phyloP scores from a whole-genome alignment of 345 rosid genomes.

The Populus tremula region DNA sequence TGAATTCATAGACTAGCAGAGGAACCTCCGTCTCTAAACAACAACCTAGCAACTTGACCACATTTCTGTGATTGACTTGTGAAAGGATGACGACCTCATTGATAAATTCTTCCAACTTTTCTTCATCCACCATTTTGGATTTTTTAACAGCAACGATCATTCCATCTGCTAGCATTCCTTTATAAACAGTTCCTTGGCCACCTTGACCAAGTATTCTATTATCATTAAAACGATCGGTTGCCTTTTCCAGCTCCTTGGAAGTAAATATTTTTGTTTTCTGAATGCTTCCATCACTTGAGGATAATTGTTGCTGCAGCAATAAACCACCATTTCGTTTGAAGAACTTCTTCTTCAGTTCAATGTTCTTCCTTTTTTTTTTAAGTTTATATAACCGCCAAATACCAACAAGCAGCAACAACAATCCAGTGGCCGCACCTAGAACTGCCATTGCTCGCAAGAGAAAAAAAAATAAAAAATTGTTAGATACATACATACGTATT shows the following conservation, averaged over 20 bases:
- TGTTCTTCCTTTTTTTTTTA: neutral
- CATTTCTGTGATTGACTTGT: neutral
- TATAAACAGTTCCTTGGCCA: slow-evolving; percentile 15
- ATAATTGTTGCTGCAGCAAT: neutral
- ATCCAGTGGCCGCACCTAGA: neutral
- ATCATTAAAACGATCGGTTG: slow-evolving; percentile 3
- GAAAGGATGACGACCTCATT: slow-evolving; percentile 16
- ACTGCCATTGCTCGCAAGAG: neutral
- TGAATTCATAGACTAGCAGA: slow-evolving; percentile 10
- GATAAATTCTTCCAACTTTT: slow-evolving; percentile 10
- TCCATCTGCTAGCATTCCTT: slow-evolving; percentile 15
- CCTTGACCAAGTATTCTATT: slow-evolving; percentile 20
- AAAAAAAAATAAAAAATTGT: too few relatives aligned
- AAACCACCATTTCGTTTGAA: slow-evolving; percentile 13
- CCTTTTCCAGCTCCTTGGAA: slow-evolving; percentile 11
- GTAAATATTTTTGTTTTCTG: slow-evolving; percentile 2
- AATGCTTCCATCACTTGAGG: neutral
- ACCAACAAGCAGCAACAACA: neutral
- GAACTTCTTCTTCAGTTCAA: neutral
- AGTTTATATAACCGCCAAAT: neutral
- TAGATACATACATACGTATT: too few relatives aligned
- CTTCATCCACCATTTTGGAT: slow-evolving; percentile 1
- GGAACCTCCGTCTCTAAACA: slow-evolving; percentile 17
- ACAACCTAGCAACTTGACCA: slow-evolving; percentile 17
- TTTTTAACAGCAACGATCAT: slow-evolving; percentile 14